Percentiles rank a stretch among this genome's conserved stretches.
phyloP scores from a whole-genome alignment of 306 rosid species.

The Senna siamea region DNA sequence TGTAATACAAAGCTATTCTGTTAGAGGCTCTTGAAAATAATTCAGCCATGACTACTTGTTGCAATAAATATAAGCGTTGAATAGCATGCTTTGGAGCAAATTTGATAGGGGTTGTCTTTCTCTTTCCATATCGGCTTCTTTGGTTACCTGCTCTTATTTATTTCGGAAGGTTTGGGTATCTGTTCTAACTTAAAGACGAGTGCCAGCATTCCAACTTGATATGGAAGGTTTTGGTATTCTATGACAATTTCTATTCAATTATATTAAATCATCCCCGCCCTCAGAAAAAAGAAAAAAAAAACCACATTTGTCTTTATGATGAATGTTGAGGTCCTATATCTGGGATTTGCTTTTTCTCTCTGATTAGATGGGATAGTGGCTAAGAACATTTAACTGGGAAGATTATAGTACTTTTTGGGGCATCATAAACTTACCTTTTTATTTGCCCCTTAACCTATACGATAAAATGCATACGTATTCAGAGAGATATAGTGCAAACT shows the following conservation, averaged over 20 bases:
- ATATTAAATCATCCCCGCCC: background rate
- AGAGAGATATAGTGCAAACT: background rate
- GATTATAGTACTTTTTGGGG: background rate
- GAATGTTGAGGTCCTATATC: background rate
- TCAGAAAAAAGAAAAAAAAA: background rate
- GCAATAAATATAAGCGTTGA: conserved; percentile 1
- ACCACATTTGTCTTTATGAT: background rate
- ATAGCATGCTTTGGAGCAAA: background rate
- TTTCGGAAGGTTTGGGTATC: background rate
- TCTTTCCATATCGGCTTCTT: conserved; percentile 1
- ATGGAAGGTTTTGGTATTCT: conserved; percentile 1
- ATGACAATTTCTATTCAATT: background rate
- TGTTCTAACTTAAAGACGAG: background rate
- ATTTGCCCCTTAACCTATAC: background rate
- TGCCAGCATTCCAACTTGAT: conserved; percentile 7
- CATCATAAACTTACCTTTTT: background rate
- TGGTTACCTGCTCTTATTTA: background rate
- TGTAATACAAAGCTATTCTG: background rate
- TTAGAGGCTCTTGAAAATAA: conserved; percentile 6
- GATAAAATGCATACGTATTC: background rate
- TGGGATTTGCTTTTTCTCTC: background rate
- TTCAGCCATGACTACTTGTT: background rate
- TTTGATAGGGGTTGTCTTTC: background rate
- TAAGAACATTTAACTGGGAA: background rate
- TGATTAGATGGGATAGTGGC: background rate